A percentile compares a stretch with the other conserved stretches of the same genome.
Evolutionary conservation across 2,329 filamentous ascomycete genomes (phyloP).

Genomic region (Ceratocystis alfenasii): DNA sequence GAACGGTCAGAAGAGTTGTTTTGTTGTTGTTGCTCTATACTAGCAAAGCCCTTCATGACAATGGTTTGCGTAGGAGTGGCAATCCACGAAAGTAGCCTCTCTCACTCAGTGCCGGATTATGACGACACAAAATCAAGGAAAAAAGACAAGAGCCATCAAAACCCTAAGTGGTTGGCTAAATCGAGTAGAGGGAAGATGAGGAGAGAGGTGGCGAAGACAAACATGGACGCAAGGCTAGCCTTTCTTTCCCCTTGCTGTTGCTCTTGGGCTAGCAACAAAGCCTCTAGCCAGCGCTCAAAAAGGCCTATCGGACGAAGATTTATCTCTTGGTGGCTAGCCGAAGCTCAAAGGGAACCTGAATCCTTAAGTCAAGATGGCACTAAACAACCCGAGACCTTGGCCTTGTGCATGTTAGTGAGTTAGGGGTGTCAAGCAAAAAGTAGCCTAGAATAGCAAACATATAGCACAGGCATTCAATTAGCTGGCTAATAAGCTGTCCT

Average conservation of each 20-base stretch:
- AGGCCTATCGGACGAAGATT: background rate
- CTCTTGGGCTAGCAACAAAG: background rate
- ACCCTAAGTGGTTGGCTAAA: background rate
- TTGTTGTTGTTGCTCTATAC: background rate
- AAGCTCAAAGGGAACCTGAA: background rate
- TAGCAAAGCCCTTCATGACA: background rate
- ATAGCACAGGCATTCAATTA: background rate
- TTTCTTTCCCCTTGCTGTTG: background rate
- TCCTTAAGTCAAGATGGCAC: conserved; percentile 3
- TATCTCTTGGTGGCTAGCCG: background rate
- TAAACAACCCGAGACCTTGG: conserved; percentile 1
- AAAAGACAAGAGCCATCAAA: background rate
- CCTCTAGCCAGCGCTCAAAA: background rate
- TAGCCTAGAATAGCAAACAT: background rate
- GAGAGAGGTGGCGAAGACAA: background rate
- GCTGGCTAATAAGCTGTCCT: background rate
- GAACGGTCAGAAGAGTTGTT: background rate
- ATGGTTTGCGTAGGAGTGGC: background rate
- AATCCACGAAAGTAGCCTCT: background rate
- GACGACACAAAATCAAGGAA: background rate
- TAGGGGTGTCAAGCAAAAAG: background rate
- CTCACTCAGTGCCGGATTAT: background rate
- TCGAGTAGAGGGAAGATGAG: background rate
- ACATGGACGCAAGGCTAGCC: background rate
- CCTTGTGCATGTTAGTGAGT: background rate